phyloP scores from a whole-genome alignment of 73 alveolate genomes.

The Blepharisma stoltei region DNA sequence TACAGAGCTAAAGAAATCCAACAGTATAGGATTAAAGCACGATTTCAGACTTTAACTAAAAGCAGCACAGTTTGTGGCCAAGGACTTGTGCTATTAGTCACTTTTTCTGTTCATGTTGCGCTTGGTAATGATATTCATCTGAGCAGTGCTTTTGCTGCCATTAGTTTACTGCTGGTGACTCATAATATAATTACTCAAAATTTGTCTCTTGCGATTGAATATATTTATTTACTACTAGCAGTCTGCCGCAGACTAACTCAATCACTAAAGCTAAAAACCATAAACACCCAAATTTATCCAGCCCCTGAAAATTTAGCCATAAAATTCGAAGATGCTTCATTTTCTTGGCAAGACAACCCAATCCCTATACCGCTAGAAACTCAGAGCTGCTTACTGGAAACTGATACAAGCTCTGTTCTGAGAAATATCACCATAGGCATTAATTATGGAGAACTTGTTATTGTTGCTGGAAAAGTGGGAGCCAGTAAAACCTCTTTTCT shows the following conservation, averaged over 20 bases:
- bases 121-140: not conserved
- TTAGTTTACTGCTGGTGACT: not conserved
- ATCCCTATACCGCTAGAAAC: no score
- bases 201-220: no score
- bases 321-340: no score
- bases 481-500: conserved; percentile 25
- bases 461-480: conserved; percentile 30
- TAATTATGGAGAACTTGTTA: conserved; percentile 20
- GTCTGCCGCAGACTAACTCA: no score
- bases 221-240: no score
- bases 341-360: no score
- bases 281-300: no score
- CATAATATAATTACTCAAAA: not conserved
- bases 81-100: not conserved
- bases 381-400: no score
- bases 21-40: not conserved
- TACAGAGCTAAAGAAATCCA: conserved; percentile 21
- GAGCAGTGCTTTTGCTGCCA: not conserved
- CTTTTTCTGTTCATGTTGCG: conserved; percentile 3
- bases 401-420: not conserved
- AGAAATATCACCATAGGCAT: not conserved
- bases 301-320: no score
- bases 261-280: no score
- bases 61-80: not conserved
- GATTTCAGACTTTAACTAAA: not conserved